Evolutionary conservation across 2,329 filamentous ascomycete species (phyloP).

Genomic region (Chrysoporthe austroafricana): DNA sequence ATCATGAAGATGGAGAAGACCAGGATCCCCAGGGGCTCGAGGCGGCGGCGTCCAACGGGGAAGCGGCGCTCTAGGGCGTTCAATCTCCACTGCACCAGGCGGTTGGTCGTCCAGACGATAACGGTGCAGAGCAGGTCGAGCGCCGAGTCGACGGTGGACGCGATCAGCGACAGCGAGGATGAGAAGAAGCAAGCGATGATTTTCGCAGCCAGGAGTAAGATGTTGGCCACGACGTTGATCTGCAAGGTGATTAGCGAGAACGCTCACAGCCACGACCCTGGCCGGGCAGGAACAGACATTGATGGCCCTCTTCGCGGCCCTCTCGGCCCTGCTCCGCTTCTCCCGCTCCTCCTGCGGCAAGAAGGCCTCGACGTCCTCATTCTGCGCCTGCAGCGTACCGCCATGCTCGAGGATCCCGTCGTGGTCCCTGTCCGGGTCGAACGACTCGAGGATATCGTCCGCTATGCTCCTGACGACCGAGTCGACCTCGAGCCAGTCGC

Average conservation of each 20-base stretch:
- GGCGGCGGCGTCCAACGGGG: constrained; percentile 58
- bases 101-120: constrained; percentile 65
- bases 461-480: constrained; percentile 55
- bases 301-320: constrained; percentile 55
- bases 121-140: constrained; percentile 63
- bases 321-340: constrained; percentile 48
- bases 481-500: constrained; percentile 57
- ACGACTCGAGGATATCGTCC: constrained; percentile 63
- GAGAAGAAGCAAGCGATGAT: constrained; percentile 30
- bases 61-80: constrained; percentile 55
- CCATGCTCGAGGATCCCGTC: constrained; percentile 59
- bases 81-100: constrained; percentile 61
- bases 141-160: constrained; percentile 64
- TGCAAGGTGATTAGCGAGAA: neutral
- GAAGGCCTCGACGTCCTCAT: constrained; percentile 56
- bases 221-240: constrained; percentile 31
- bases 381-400: constrained; percentile 52
- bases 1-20: constrained; percentile 68
- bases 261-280: neutral
- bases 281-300: constrained; percentile 17
- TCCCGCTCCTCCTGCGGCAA: constrained; percentile 58
- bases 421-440: constrained; percentile 60
- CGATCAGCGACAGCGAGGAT: constrained; percentile 61
- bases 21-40: constrained; percentile 65
- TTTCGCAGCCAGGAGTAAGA: constrained; percentile 31